phyloP scores from a whole-genome alignment of 139 green algal species.

The Chlorella sp. region DNA sequence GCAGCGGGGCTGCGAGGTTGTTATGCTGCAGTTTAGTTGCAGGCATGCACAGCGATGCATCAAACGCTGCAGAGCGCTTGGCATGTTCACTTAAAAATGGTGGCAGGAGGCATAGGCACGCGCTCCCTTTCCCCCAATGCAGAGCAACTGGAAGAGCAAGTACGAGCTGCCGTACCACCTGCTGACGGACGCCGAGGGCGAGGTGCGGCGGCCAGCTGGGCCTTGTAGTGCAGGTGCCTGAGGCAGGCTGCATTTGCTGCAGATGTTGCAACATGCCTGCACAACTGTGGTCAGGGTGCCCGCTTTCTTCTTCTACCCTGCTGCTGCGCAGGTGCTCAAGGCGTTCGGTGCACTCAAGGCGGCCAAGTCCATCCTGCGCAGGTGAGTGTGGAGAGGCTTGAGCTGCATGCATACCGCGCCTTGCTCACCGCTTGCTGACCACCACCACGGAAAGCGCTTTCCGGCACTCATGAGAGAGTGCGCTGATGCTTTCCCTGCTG shows the following conservation, averaged over 20 bases:
- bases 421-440: no score
- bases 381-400: background rate
- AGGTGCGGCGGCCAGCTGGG: background rate
- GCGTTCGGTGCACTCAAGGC: slow-evolving; percentile 43
- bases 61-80: no score
- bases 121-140: background rate
- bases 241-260: no score
- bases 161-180: slow-evolving; percentile 48
- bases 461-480: no score
- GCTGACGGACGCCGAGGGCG: slow-evolving; percentile 45
- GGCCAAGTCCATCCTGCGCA: slow-evolving; percentile 37
- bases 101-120: no score
- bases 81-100: no score
- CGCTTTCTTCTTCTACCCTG: background rate
- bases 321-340: slow-evolving; percentile 35
- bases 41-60: no score
- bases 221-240: background rate
- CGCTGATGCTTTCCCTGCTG: no score
- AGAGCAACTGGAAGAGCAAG: slow-evolving; percentile 56
- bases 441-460: no score
- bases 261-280: background rate
- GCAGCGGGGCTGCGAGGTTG: background rate
- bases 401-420: no score
- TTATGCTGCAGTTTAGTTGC: background rate
- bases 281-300: background rate